Evolutionary conservation across 371 early-diverging fungal genomes (phyloP).

Genomic region (Dinochytrium kinnereticum): DNA sequence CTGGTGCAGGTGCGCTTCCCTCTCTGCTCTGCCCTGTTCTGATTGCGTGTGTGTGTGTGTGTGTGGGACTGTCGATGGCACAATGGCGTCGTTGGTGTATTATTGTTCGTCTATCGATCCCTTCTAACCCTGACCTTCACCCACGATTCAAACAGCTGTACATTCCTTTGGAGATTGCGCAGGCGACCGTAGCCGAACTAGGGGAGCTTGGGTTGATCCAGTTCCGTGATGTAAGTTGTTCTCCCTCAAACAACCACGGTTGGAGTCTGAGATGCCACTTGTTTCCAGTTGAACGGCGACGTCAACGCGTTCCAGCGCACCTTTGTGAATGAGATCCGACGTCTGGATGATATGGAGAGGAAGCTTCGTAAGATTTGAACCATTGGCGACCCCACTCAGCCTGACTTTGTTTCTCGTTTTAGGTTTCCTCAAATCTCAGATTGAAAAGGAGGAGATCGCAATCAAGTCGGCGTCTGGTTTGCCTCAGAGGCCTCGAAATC

Average conservation of each 20-base stretch:
- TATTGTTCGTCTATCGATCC: no score
- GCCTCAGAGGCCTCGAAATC: constrained; percentile 69
- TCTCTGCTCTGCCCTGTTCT: background rate
- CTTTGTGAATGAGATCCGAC: constrained; percentile 90
- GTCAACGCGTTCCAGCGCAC: constrained; percentile 96
- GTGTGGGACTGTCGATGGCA: no score
- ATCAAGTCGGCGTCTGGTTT: constrained; percentile 58
- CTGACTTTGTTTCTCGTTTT: background rate
- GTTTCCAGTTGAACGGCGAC: constrained; percentile 81
- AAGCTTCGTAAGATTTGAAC: constrained; percentile 70
- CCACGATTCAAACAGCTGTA: constrained; percentile 76
- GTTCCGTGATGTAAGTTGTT: constrained; percentile 84
- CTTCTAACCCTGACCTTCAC: background rate
- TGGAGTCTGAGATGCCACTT: constrained; percentile 5
- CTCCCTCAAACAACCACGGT: background rate
- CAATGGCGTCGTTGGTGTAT: no score
- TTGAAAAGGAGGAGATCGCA: constrained; percentile 79
- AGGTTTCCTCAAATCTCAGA: constrained; percentile 84
- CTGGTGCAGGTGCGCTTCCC: constrained; percentile 65
- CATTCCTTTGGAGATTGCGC: constrained; percentile 94
- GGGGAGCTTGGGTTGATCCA: constrained; percentile 94
- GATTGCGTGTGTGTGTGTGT: no score
- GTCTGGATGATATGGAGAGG: constrained; percentile 93
- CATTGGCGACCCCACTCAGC: background rate
- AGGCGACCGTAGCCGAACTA: constrained; percentile 90